Evolutionary conservation across 1,139 yeast genomes (phyloP).

Genomic region (Blastobotrys persicus): DNA sequence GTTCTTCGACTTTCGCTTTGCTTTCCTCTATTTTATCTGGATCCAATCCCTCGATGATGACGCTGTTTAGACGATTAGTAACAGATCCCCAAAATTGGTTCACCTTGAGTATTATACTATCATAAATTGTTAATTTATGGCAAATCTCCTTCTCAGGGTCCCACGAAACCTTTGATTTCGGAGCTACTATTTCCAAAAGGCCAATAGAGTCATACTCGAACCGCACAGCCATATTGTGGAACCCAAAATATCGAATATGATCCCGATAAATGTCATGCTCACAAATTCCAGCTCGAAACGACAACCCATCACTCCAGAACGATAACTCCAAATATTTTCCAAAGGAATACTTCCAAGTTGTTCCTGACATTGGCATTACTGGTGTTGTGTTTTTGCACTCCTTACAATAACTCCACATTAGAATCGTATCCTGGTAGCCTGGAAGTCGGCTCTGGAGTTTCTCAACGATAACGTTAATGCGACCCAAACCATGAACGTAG

Average conservation of each 20-base stretch:
- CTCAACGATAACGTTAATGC: conserved; percentile 75
- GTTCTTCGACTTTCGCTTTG: conserved; percentile 52
- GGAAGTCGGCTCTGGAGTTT: conserved; percentile 54
- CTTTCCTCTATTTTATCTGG: conserved; percentile 73
- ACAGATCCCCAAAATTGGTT: conserved; percentile 69
- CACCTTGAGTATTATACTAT: conserved; percentile 53
- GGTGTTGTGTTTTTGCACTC: conserved; percentile 76
- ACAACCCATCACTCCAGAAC: conserved; percentile 64
- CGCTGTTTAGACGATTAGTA: conserved; percentile 66
- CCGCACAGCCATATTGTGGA: conserved; percentile 72
- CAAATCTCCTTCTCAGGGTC: conserved; percentile 68
- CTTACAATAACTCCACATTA: conserved; percentile 93
- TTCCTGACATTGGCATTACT: conserved; percentile 79
- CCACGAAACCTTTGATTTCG: conserved; percentile 70
- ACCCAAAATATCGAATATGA: conserved; percentile 81
- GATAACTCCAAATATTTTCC: conserved; percentile 88
- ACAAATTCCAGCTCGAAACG: conserved; percentile 56
- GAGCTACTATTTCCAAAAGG: conserved; percentile 73
- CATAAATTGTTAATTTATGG: conserved; percentile 63
- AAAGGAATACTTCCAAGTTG: conserved; percentile 85
- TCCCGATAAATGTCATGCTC: conserved; percentile 75
- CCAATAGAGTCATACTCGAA: conserved; percentile 77
- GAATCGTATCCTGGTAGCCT: conserved; percentile 62
- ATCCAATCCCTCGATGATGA: conserved; percentile 73
- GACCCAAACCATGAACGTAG: conserved; percentile 86